Base-by-base conservation (phyloP, 2,329 filamentous ascomycete species). In the Apiospora pterosperma region DNA sequence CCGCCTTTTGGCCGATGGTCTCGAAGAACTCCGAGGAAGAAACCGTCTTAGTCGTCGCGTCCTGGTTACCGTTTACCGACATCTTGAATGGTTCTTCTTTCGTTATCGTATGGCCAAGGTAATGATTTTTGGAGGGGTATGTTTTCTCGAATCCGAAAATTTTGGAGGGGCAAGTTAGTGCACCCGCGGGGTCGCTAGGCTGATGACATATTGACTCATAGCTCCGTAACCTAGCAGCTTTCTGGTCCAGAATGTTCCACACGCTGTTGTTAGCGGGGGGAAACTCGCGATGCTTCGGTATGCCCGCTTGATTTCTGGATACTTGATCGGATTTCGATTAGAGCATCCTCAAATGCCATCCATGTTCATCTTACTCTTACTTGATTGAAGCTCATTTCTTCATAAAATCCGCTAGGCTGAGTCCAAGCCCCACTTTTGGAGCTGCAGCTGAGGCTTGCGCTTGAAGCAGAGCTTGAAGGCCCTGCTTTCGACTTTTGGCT, bases 401-500 rank as follows among this genome's bases (percentile, higher is more conserved):
- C 80, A 84, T 82, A 67, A 88, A 87, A 72, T 86, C 83, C 36
- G 83, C 78, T n/a, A 88, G 79, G 66, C 82, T 86, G 36, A 88
- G 74, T 21, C 78, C 78, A 55, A 80, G 72, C 3, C 79, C 76
- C 36, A 70, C 71, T 48, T 70, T 79, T 65, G 73, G 68, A 44
- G 72, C 78, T 14, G 79, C 70, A 5, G 78, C 70, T 70, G 79
- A 80, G 62, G 79, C 80, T 68, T 86, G 85, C 59, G 78, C 70
- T 71, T 79, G 80, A n/a, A 91, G 78, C 44, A 91, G 74, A 61
- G 88, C 87, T 73, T 90, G 86, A n/a, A 92, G 78, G 1, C 87
- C 88, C 38, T 86, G 85, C 75, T 90, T 91, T 66, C 88, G 81
- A 66, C 79, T 85, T 77, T 88, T 90, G 36, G 88, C 85, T 61